Evolutionary conservation across 23 red algal genomes (phyloP), one percentile per base, ranked within the genome.

Genomic region (Agarophyton chilense): DNA sequence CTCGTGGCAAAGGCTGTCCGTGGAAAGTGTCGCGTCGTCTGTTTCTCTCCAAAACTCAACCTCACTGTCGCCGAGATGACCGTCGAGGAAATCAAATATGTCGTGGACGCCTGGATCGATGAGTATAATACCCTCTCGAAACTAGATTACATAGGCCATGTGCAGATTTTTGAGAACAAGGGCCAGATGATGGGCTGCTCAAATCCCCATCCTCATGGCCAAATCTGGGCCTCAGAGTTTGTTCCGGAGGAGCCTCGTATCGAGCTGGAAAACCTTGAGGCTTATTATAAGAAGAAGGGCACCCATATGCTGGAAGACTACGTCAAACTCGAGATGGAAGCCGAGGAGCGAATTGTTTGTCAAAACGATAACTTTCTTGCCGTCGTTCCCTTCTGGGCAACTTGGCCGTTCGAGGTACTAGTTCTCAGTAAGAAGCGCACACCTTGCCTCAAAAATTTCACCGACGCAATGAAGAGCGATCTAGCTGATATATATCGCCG

Each of bases 81-180:
- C 44, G 77, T 87, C 29, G 77, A 83, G 28, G 92, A 92, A 1
- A 79, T 98, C 44, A 63, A 64, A 44, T 61, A 38, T 26, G 96
- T 98, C 24, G 88, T 98, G 28, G 89, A 95, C 49, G 80, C 92
- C 39, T 98, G 96, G 96, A 51, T 84, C 42, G 77, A 94, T n/a
- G 90, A 98, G 81, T 94, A 92, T 36, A 31, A 46, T 19, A 63
- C 73, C 24, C 84, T 98, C 13, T 74, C 79, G 12, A 83, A 89
- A 31, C 42, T 92, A 19, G 78, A 84, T 19, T 92, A 98, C 40
- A 92, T 98, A 28, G 56, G 64, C 31, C 92, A 98, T 67, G 92
- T 98, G 40, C 96, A 98, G 66, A 98, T 98, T 45, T 98, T 98
- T 77, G 96, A 98, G 90, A 98, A 98, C 81, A 98, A 98, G 52